Evolutionary conservation across 768 basidiomycete genomes (phyloP).

Genomic region (Hortiboletus campestris): DNA sequence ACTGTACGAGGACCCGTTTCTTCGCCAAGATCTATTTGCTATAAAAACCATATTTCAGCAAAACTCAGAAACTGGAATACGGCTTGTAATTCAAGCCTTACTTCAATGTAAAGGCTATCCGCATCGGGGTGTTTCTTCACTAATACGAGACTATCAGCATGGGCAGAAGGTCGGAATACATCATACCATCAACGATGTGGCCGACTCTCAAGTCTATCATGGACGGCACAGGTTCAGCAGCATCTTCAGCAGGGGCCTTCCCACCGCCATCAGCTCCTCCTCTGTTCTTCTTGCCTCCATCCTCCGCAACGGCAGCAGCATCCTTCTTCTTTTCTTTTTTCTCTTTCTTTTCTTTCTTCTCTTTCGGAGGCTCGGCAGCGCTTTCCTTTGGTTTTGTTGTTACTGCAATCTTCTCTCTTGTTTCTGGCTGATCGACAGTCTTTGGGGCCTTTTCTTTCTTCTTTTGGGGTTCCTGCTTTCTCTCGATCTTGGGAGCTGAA

Average conservation of each 20-base stretch:
- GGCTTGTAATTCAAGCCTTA: conserved; percentile 26
- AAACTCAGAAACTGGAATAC: background rate
- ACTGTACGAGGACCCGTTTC: conserved; percentile 94
- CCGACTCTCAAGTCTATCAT: conserved; percentile 98
- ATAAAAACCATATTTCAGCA: background rate
- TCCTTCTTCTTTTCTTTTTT: conserved; percentile 58
- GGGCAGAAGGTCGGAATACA: background rate
- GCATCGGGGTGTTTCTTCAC: conserved; percentile 97
- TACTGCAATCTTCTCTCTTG: conserved; percentile 24
- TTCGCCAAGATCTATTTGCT: conserved; percentile 97
- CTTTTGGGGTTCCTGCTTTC: conserved; percentile 70
- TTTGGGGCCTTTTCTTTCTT: conserved; percentile 68
- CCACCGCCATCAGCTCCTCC: conserved; percentile 29
- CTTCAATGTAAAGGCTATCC: conserved; percentile 96
- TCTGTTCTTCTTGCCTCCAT: conserved; percentile 42
- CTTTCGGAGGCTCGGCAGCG: conserved; percentile 25
- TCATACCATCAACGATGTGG: conserved; percentile 83
- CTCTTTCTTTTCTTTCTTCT: conserved; percentile 28
- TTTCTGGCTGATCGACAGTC: conserved; percentile 28
- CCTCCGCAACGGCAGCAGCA: conserved; percentile 36
- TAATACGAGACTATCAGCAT: conserved; percentile 31
- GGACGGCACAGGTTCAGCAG: conserved; percentile 83
- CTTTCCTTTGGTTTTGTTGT: conserved; percentile 41
- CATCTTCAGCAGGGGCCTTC: conserved; percentile 51
- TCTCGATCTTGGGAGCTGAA: conserved; percentile 69